phyloP scores from a whole-genome alignment of 495 filamentous ascomycete species.

The Penicillium desertorum region DNA sequence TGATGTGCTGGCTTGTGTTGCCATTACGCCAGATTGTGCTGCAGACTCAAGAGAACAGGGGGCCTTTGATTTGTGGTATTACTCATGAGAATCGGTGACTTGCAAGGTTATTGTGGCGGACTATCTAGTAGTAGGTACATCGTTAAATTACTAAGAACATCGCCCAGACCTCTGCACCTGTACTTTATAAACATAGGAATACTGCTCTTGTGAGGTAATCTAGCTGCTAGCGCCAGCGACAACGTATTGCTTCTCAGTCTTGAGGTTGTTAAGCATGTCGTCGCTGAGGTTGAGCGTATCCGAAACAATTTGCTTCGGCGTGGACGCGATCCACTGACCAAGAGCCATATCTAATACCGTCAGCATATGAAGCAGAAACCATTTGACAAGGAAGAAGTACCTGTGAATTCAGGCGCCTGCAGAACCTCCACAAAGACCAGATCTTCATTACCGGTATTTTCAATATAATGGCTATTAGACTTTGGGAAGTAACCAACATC shows the following conservation, averaged over 20 bases:
- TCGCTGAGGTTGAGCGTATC: slow-evolving; percentile 62
- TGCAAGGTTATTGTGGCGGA: too few species aligned
- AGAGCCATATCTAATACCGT: slow-evolving; percentile 54
- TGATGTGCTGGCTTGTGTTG: too few species aligned
- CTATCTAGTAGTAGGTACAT: neutral
- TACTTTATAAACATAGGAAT: neutral
- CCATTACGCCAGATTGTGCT: too few species aligned
- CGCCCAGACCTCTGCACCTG: neutral
- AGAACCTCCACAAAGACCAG: slow-evolving; percentile 70
- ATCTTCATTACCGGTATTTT: slow-evolving; percentile 70
- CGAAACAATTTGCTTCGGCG: slow-evolving; percentile 60
- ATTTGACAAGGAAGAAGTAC: slow-evolving; percentile 24
- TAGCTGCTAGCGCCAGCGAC: slow-evolving; percentile 38
- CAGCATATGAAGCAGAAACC: slow-evolving; percentile 5
- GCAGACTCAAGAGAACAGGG: too few species aligned
- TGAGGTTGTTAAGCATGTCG: slow-evolving; percentile 51
- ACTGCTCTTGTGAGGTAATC: neutral
- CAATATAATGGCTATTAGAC: slow-evolving; percentile 66
- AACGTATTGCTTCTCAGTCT: slow-evolving; percentile 62
- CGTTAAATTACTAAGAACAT: neutral
- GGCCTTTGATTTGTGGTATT: too few species aligned
- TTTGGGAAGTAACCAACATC: slow-evolving; percentile 71
- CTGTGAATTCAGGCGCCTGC: slow-evolving; percentile 62
- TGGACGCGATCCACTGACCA: slow-evolving; percentile 64
- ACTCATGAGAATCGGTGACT: too few species aligned